phyloP scores from a whole-genome alignment of 2,329 filamentous ascomycete genomes.

The Coccinonectria pachysandricola region DNA sequence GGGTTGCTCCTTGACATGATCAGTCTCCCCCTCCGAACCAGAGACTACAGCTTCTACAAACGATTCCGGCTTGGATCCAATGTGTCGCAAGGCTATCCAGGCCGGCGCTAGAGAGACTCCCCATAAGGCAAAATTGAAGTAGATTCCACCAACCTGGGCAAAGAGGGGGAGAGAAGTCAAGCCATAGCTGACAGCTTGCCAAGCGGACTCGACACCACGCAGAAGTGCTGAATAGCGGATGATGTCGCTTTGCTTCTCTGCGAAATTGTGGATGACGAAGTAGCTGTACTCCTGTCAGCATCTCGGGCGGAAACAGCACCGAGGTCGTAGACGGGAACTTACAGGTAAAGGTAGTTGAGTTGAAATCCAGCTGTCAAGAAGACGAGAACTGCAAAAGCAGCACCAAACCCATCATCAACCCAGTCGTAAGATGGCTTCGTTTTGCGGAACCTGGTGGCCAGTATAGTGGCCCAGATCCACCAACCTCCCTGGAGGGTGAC shows the following conservation, averaged over 20 bases:
- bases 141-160: slow-evolving; percentile 54
- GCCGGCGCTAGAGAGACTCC: slow-evolving; percentile 51
- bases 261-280: slow-evolving; percentile 59
- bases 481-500: slow-evolving; percentile 53
- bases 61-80: too few species aligned
- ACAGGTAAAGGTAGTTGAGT: slow-evolving; percentile 63
- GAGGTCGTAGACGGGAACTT: slow-evolving; percentile 14
- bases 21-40: too few species aligned
- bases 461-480: slow-evolving; percentile 62
- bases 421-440: slow-evolving; percentile 57
- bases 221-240: slow-evolving; percentile 59
- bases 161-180: slow-evolving; percentile 52
- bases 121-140: slow-evolving; percentile 63
- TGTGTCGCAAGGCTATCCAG: slow-evolving; percentile 53
- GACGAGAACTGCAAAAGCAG: slow-evolving; percentile 56
- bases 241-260: slow-evolving; percentile 50
- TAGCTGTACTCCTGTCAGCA: slow-evolving; percentile 34
- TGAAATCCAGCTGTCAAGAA: slow-evolving; percentile 60
- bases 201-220: slow-evolving; percentile 60
- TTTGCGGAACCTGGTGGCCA: slow-evolving; percentile 49
- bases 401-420: slow-evolving; percentile 51
- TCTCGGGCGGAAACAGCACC: fast-evolving
- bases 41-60: too few species aligned
- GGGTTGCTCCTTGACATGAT: too few species aligned
- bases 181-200: slow-evolving; percentile 64